phyloP scores from a whole-genome alignment of 1,139 yeast species.

The Kluyveromyces sp. region DNA sequence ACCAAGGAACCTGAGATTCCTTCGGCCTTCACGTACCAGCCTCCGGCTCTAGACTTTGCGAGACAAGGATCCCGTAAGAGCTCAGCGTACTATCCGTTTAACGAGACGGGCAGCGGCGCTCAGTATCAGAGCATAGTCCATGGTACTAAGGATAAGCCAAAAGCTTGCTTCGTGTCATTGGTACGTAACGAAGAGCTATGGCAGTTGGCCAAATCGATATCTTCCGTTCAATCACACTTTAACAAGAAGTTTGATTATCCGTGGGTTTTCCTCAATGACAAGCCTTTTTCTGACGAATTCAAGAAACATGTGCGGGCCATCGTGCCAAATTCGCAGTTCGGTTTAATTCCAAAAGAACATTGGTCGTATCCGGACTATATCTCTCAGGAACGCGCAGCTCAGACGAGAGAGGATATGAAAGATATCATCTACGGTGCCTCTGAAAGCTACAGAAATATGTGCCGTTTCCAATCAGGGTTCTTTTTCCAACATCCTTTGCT shows the following conservation, averaged over 20 bases:
- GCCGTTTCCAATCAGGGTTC: constrained; percentile 87
- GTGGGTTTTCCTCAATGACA: constrained; percentile 66
- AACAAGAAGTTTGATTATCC: constrained; percentile 58
- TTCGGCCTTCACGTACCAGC: not conserved
- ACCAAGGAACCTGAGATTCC: no score
- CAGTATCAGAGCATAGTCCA: constrained; percentile 4
- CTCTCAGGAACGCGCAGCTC: constrained; percentile 52
- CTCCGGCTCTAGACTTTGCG: not conserved
- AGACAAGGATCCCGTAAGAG: not conserved
- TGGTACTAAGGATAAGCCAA: constrained; percentile 23
- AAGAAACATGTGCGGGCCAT: constrained; percentile 37
- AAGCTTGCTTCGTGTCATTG: constrained; percentile 66
- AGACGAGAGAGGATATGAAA: constrained; percentile 44
- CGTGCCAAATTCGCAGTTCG: constrained; percentile 55
- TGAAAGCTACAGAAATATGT: constrained; percentile 75
- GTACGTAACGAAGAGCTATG: constrained; percentile 66
- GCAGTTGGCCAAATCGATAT: constrained; percentile 52
- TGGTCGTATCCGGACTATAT: constrained; percentile 58
- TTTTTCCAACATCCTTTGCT: constrained; percentile 74
- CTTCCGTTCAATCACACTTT: constrained; percentile 62
- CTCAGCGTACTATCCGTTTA: not conserved
- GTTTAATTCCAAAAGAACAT: constrained; percentile 46
- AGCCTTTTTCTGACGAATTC: constrained; percentile 42
- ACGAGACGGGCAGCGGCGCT: constrained; percentile 5
- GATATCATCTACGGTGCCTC: constrained; percentile 57